These are phyloP conservation scores for Carex arenaria DNA, from an alignment of 202 grass and related monocot species.

Conservation along the genomic window DNA sequence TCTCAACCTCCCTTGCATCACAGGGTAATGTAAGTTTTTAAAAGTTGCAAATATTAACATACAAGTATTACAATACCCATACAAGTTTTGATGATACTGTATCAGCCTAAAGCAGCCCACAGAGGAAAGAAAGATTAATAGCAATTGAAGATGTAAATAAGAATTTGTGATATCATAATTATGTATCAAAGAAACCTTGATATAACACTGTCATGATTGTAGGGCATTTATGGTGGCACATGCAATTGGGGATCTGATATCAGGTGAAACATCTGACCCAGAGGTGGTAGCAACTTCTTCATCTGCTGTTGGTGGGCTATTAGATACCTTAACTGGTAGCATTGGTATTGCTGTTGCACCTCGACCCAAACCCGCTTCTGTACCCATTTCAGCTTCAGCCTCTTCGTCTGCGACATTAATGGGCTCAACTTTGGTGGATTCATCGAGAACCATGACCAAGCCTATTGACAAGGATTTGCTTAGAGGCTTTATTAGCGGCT, in stretches of 20 bases:
- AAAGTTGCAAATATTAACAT: neutral
- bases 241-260: constrained; percentile 78
- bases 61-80: neutral
- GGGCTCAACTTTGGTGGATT: constrained; percentile 47
- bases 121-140: neutral
- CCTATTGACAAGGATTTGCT: constrained; percentile 85
- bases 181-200: neutral
- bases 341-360: constrained; percentile 70
- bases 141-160: neutral
- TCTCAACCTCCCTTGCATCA: constrained; percentile 90
- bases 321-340: constrained; percentile 93
- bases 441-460: constrained; percentile 52
- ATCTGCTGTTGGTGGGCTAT: constrained; percentile 72
- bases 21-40: constrained; percentile 95
- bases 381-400: constrained; percentile 55
- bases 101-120: neutral
- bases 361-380: constrained; percentile 56
- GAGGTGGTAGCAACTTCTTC: constrained; percentile 56
- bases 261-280: constrained; percentile 62
- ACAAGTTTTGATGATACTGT: neutral
- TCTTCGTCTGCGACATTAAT: constrained; percentile 49
- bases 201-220: neutral
- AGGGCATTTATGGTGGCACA: constrained; percentile 94
- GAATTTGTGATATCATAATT: neutral
- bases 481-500: constrained; percentile 60